These are phyloP conservation scores for Fusarium denticulatum DNA, from an alignment of 2,329 filamentous ascomycete species.

Conservation along the genomic window DNA sequence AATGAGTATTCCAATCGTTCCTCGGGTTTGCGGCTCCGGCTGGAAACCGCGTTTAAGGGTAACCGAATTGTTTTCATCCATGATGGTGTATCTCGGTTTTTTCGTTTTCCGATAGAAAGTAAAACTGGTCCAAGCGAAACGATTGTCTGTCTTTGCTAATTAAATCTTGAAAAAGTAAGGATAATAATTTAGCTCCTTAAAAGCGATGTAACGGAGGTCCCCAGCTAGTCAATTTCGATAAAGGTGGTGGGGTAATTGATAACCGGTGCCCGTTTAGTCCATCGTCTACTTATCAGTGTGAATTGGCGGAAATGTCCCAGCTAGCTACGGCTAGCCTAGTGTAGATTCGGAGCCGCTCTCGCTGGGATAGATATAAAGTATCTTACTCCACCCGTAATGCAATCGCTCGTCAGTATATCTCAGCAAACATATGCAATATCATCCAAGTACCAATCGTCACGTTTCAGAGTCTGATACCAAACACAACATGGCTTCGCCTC, in stretches of 20 bases:
- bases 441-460: neutral
- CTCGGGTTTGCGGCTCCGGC: too few species aligned
- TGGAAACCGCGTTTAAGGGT: too few species aligned
- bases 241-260: neutral
- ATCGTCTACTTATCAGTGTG: neutral
- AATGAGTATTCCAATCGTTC: too few species aligned
- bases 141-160: too few species aligned
- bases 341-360: neutral
- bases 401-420: neutral
- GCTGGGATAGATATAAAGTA: neutral
- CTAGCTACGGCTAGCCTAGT: neutral
- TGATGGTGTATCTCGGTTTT: too few species aligned
- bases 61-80: too few species aligned
- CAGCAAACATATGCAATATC: accelerated
- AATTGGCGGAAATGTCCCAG: neutral
- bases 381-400: neutral
- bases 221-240: neutral
- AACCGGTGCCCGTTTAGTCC: neutral
- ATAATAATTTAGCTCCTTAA: too few species aligned
- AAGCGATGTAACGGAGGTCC: too few species aligned
- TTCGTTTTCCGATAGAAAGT: too few species aligned
- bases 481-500: neutral
- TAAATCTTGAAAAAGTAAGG: too few species aligned
- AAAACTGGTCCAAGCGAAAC: too few species aligned
- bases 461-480: accelerated